phyloP scores from a whole-genome alignment of 106 monocot genomes.

The Allium fistulosum region DNA sequence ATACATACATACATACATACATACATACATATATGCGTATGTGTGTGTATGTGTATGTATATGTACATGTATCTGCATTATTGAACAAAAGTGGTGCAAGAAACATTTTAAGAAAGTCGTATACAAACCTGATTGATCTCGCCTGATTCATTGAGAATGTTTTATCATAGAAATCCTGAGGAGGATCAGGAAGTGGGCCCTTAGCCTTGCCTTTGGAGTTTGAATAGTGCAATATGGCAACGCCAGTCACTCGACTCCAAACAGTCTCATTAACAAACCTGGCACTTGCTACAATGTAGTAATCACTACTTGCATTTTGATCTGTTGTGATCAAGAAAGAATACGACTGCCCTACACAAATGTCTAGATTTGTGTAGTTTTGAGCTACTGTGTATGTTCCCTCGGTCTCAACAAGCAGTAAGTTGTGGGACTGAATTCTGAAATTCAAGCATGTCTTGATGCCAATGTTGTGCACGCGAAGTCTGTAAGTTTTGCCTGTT shows the following conservation, averaged over 20 bases:
- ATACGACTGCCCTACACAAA: constrained; percentile 85
- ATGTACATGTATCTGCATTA: no score
- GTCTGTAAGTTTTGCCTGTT: constrained; percentile 72
- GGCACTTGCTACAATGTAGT: constrained; percentile 80
- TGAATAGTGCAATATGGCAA: constrained; percentile 65
- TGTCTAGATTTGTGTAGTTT: constrained; percentile 65
- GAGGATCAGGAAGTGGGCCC: constrained; percentile 66
- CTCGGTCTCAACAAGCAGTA: constrained; percentile 77
- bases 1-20: no score
- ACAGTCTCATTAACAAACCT: constrained; percentile 65
- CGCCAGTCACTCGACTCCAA: constrained; percentile 65
- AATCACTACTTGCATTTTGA: constrained; percentile 77
- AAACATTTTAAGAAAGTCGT: not conserved
- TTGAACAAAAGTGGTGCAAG: no score
- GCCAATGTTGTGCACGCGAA: constrained; percentile 79
- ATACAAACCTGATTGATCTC: constrained; percentile 58
- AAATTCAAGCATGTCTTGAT: constrained; percentile 72
- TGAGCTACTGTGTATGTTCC: constrained; percentile 71
- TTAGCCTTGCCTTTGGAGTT: constrained; percentile 66
- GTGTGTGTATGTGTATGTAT: no score
- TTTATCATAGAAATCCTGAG: constrained; percentile 68
- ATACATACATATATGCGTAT: no score
- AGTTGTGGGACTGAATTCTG: constrained; percentile 71
- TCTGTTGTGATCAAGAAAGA: constrained; percentile 79
- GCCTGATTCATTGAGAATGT: constrained; percentile 78